phyloP scores from a whole-genome alignment of 2,329 filamentous ascomycete genomes.

The Colletotrichum orchidophilum region DNA sequence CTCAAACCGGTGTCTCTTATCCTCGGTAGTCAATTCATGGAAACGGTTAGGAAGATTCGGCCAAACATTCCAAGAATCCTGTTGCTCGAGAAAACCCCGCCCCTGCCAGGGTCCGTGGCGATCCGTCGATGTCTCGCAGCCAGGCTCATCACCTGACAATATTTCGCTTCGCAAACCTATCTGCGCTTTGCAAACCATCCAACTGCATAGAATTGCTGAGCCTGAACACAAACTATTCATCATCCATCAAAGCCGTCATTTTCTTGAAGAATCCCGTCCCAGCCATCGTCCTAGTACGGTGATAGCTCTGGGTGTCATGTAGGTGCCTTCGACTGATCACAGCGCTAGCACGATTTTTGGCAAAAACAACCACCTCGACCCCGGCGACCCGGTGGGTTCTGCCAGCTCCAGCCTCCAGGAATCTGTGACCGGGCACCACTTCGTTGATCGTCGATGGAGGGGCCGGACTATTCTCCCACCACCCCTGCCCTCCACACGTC shows the following conservation, averaged over 20 bases:
- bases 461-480: background rate
- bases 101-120: background rate
- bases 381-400: constrained; percentile 11
- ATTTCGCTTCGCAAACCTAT: background rate
- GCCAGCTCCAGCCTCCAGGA: constrained; percentile 12
- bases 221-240: background rate
- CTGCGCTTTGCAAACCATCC: background rate
- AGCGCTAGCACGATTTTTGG: constrained; percentile 26
- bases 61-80: background rate
- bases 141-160: background rate
- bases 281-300: constrained; percentile 15
- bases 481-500: background rate
- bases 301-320: constrained; percentile 13
- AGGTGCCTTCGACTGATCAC: constrained; percentile 28
- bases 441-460: constrained; percentile 24
- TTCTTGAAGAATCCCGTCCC: constrained; percentile 15
- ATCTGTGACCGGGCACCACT: constrained; percentile 5
- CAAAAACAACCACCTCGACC: constrained; percentile 4
- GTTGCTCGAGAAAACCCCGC: background rate
- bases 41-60: background rate
- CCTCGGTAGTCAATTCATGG: background rate
- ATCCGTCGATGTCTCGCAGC: background rate
- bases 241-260: background rate
- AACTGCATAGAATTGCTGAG: background rate
- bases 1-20: background rate